Percentiles rank a stretch among this genome's conserved stretches.
Conservation (phyloP, 805 yeast genomes). For the Lipomyces oligophaga region DNA sequence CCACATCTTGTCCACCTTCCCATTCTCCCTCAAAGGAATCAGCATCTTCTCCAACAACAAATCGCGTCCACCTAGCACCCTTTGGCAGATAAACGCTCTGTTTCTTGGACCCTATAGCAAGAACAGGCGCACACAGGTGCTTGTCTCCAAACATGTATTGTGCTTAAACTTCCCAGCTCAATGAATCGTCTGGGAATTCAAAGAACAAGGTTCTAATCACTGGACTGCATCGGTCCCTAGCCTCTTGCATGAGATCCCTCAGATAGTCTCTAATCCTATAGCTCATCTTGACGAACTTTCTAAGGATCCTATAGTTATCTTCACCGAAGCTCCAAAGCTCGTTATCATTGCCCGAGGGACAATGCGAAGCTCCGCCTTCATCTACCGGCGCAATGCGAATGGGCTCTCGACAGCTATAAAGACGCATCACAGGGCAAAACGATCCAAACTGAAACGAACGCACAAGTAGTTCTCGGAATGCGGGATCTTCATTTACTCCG, state of each 20-base stretch:
- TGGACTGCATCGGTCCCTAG: conserved; percentile 26
- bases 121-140: conserved; percentile 23
- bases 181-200: conserved; percentile 21
- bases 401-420: conserved; percentile 25
- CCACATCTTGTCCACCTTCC: conserved; percentile 20
- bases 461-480: conserved; percentile 23
- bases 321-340: conserved; percentile 30
- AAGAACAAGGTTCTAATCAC: conserved; percentile 26
- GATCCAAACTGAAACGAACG: conserved; percentile 31
- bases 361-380: conserved; percentile 28
- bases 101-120: conserved; percentile 12
- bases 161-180: conserved; percentile 24
- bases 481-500: conserved; percentile 23
- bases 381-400: conserved; percentile 26
- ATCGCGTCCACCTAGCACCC: conserved; percentile 22
- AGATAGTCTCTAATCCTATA: conserved; percentile 23
- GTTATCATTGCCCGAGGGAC: conserved; percentile 28
- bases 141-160: conserved; percentile 26
- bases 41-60: conserved; percentile 9
- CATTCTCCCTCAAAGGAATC: conserved; percentile 1
- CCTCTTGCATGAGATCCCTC: conserved; percentile 19
- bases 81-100: conserved; percentile 21
- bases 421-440: conserved; percentile 29
- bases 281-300: conserved; percentile 23
- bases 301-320: conserved; percentile 23